Conservation (phyloP, 768 basidiomycete species). For the Naganishia antarctica region DNA sequence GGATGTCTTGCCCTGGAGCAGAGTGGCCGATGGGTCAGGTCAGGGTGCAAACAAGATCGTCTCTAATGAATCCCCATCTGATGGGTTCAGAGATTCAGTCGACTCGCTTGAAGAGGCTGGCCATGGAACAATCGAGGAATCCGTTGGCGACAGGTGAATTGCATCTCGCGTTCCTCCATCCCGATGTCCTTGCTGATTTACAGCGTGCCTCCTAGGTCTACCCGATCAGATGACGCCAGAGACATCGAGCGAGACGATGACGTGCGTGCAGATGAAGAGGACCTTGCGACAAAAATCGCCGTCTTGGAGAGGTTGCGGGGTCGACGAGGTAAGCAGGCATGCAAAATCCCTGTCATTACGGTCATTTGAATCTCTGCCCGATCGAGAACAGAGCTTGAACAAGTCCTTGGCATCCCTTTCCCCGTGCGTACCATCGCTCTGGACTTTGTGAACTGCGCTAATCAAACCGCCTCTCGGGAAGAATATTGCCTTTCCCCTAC, state of each 20-base stretch:
- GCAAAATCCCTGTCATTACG: neutral
- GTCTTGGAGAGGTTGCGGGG: conserved; percentile 42
- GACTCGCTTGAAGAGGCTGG: too few species aligned
- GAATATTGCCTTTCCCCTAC: conserved; percentile 47
- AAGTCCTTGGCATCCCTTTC: conserved; percentile 43
- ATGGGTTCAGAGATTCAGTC: neutral
- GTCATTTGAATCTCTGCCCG: neutral
- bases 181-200: too few species aligned
- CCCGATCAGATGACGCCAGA: neutral
- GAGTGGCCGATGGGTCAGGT: neutral
- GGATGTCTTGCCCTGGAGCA: conserved; percentile 36
- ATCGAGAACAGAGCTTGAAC: conserved; percentile 38
- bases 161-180: too few species aligned
- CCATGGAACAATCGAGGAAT: too few species aligned
- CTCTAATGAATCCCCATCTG: neutral
- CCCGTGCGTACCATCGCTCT: conserved; percentile 35
- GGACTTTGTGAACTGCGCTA: too few species aligned
- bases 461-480: conserved; percentile 10
- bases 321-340: conserved; percentile 37
- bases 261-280: conserved; percentile 38
- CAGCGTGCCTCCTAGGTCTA: too few species aligned
- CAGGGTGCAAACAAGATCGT: neutral
- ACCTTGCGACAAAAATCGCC: conserved; percentile 44
- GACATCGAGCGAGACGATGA: conserved; percentile 10
- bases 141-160: too few species aligned